A percentile compares a stretch with the other conserved stretches of the same genome.
Evolutionary conservation across 306 rosid species (phyloP).

Genomic region (apple (Malus domestica)): DNA sequence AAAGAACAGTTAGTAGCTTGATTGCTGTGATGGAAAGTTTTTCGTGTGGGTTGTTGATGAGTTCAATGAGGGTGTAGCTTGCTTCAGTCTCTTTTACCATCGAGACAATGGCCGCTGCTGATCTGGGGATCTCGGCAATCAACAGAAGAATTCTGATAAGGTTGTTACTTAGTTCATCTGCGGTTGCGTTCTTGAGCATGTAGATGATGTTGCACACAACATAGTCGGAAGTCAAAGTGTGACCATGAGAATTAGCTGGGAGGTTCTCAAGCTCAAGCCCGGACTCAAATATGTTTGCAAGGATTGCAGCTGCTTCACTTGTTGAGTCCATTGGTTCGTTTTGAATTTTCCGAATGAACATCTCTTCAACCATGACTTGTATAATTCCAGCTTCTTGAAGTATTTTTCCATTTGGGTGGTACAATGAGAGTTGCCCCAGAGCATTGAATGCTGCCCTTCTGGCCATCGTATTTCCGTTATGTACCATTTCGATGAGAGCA

Average conservation of each 20-base stretch:
- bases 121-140: slow-evolving; percentile 22
- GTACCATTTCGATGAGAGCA: slow-evolving; percentile 29
- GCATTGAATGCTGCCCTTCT: slow-evolving; percentile 37
- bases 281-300: slow-evolving; percentile 34
- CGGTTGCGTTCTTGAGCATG: slow-evolving; percentile 32
- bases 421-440: slow-evolving; percentile 30
- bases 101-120: slow-evolving; percentile 19
- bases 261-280: slow-evolving; percentile 27
- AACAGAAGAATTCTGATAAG: slow-evolving; percentile 33
- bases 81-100: slow-evolving; percentile 31
- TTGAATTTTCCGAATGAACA: slow-evolving; percentile 29
- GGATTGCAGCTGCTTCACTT: slow-evolving; percentile 38
- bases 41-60: slow-evolving; percentile 24
- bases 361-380: slow-evolving; percentile 37
- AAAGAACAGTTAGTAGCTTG: slow-evolving; percentile 28
- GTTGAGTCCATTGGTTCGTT: slow-evolving; percentile 33
- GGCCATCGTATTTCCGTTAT: slow-evolving; percentile 20
- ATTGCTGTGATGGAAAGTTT: slow-evolving; percentile 23
- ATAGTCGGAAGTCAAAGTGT: slow-evolving; percentile 36
- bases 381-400: slow-evolving; percentile 35
- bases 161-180: slow-evolving; percentile 32
- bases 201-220: slow-evolving; percentile 28
- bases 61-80: slow-evolving; percentile 26
- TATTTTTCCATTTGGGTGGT: slow-evolving; percentile 24
- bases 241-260: slow-evolving; percentile 26